These are phyloP conservation scores for Ananas comosus DNA, from an alignment of 176 grass and related monocot species.

Conservation along the genomic window DNA sequence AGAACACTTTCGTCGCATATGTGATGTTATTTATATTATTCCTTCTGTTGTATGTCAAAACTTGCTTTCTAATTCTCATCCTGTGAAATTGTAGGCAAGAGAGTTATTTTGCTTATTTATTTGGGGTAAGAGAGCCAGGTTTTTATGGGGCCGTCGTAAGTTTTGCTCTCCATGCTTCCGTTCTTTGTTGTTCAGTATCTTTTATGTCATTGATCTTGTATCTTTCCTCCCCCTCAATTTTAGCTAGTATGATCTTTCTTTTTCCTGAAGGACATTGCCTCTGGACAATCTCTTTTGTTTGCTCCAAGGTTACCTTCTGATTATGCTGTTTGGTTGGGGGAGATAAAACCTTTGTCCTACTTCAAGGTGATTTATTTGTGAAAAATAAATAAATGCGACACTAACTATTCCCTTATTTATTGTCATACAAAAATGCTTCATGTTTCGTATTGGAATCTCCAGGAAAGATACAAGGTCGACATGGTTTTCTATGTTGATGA, in stretches of 20 bases:
- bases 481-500: slow-evolving; percentile 82
- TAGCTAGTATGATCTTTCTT: slow-evolving; percentile 9
- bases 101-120: slow-evolving; percentile 90
- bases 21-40: neutral
- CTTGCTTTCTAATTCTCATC: neutral
- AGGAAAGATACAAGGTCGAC: slow-evolving; percentile 82
- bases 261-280: slow-evolving; percentile 56
- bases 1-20: too few relatives aligned
- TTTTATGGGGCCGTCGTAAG: slow-evolving; percentile 74
- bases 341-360: slow-evolving; percentile 62
- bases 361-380: slow-evolving; percentile 42
- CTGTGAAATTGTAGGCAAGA: slow-evolving; percentile 46
- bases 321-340: slow-evolving; percentile 96
- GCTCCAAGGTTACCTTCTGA: slow-evolving; percentile 83
- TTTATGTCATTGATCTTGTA: neutral
- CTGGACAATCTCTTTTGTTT: slow-evolving; percentile 77
- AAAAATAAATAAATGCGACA: neutral
- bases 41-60: neutral
- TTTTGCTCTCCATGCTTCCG: neutral
- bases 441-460: slow-evolving; percentile 12
- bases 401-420: neutral
- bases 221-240: neutral
- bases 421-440: neutral
- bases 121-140: slow-evolving; percentile 72
- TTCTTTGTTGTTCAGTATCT: neutral